A percentile compares a stretch with the other conserved stretches of the same genome.
phyloP scores from a whole-genome alignment of 768 basidiomycete species.

The Collybiopsis luxurians region DNA sequence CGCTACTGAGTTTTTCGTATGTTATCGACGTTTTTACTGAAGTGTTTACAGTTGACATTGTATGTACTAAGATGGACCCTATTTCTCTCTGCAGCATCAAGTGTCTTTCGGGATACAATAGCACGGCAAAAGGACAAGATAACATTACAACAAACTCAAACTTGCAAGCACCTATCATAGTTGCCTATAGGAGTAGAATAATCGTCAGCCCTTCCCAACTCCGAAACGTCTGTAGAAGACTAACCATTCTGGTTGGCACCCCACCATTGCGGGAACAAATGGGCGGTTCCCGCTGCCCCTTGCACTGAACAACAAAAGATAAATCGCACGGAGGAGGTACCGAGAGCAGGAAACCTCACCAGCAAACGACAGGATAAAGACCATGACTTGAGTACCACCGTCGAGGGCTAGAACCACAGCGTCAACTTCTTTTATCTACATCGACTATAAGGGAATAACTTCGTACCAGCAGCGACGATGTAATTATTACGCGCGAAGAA shows the following conservation, averaged over 20 bases:
- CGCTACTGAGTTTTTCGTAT: too few species aligned
- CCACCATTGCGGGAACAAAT: conserved; percentile 58
- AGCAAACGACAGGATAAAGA: conserved; percentile 28
- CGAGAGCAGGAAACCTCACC: conserved; percentile 11
- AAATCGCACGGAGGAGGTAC: neutral
- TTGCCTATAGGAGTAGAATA: neutral
- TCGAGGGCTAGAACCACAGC: conserved; percentile 11
- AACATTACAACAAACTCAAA: neutral
- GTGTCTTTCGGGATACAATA: neutral
- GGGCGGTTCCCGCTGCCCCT: conserved; percentile 46
- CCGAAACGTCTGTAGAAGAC: neutral
- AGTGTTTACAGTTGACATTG: too few species aligned
- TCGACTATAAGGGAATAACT: conserved; percentile 13
- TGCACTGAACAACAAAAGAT: conserved; percentile 31
- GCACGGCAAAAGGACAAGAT: too few species aligned
- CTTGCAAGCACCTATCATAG: conserved; percentile 14
- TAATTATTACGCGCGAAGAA: conserved; percentile 55
- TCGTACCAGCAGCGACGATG: conserved; percentile 39
- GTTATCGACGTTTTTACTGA: too few species aligned
- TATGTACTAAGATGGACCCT: too few species aligned
- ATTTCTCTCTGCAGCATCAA: too few species aligned
- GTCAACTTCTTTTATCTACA: conserved; percentile 14
- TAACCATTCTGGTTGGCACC: conserved; percentile 52
- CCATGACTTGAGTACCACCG: conserved; percentile 25
- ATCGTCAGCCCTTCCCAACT: neutral